Conservation (phyloP, 306 rosid species). For the Castanea mollissima region DNA sequence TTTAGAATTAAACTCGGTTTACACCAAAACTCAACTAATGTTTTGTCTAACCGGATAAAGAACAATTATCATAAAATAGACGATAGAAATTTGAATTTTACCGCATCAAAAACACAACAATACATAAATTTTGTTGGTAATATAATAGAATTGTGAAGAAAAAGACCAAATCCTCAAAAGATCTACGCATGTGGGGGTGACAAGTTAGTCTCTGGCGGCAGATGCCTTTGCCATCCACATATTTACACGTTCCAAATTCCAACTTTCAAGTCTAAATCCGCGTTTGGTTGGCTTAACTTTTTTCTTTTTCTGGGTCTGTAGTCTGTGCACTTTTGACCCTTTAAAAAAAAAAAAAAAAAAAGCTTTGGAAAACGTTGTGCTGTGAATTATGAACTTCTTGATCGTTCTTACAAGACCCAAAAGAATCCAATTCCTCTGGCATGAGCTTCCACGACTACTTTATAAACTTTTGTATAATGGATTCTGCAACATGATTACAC, state of each 20-base stretch:
- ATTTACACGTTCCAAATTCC: not conserved
- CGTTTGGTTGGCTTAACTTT: not conserved
- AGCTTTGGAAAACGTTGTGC: not conserved
- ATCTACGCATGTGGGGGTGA: not conserved
- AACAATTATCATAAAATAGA: too few relatives aligned
- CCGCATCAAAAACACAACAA: too few relatives aligned
- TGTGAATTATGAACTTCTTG: not conserved
- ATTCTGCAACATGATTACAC: not conserved
- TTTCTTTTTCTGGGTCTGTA: not conserved
- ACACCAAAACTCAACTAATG: too few relatives aligned
- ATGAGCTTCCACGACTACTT: not conserved
- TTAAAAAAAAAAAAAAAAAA: too few relatives aligned
- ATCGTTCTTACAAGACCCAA: not conserved
- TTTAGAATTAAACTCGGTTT: too few relatives aligned
- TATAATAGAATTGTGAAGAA: not conserved
- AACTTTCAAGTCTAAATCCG: not conserved
- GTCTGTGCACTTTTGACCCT: not conserved
- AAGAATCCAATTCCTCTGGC: not conserved
- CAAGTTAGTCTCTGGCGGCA: not conserved
- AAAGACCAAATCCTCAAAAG: not conserved
- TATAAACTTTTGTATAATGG: too few relatives aligned
- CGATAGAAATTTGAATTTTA: too few relatives aligned
- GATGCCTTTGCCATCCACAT: not conserved
- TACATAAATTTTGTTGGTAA: too few relatives aligned
- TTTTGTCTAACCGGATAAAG: too few relatives aligned